phyloP scores from a whole-genome alignment of 2,329 filamentous ascomycete genomes.

The Microdochium nivale region DNA sequence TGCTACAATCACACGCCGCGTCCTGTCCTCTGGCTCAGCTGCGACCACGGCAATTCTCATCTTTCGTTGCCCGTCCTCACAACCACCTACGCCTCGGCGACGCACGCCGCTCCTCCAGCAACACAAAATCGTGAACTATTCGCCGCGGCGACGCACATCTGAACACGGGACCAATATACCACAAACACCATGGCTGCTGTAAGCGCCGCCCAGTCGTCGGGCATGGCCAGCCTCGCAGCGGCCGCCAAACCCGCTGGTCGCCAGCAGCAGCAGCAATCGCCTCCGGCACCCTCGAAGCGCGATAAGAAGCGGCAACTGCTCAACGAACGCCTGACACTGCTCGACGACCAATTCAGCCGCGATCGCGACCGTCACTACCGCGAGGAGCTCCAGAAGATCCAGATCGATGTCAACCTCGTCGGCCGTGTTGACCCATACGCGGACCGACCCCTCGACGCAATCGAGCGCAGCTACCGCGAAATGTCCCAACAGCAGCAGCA shows the following conservation, averaged over 20 bases:
- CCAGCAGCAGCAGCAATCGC: conserved; percentile 2
- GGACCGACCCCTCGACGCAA: conserved; percentile 33
- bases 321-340: conserved; percentile 8
- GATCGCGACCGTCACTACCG: conserved; percentile 12
- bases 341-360: conserved; percentile 11
- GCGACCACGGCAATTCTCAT: too few species aligned
- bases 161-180: background rate
- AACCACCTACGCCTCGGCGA: too few species aligned
- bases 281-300: conserved; percentile 11
- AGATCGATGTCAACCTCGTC: conserved; percentile 30
- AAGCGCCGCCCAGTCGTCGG: conserved; percentile 10
- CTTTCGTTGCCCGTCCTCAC: too few species aligned
- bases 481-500: conserved; percentile 24
- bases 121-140: too few species aligned
- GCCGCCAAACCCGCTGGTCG: conserved; percentile 6
- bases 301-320: conserved; percentile 12
- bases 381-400: conserved; percentile 13
- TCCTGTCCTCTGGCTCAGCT: too few species aligned
- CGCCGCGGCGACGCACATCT: too few species aligned
- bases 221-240: conserved; percentile 6
- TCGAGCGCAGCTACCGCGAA: conserved; percentile 31
- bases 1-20: too few species aligned
- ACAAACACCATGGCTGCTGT: conserved; percentile 8
- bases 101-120: too few species aligned
- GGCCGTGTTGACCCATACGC: conserved; percentile 69